Evolutionary conservation across 1,284 basidiomycete species (phyloP), one percentile per base, ranked within the genome.

Genomic region (Veloboletus limbatus): DNA sequence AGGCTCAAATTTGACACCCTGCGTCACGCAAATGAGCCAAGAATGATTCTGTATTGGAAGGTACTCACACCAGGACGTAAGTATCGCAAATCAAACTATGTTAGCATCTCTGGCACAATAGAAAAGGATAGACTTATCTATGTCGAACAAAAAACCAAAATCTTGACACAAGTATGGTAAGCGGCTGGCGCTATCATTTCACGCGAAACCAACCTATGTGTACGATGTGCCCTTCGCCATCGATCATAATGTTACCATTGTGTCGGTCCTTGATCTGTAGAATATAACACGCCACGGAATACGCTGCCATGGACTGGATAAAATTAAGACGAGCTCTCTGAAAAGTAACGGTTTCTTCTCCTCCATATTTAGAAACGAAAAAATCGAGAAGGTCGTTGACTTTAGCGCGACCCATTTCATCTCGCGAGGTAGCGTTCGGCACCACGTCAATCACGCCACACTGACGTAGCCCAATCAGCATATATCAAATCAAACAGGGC

Each of bases 211-310:
- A 52, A 91, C 90, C 92, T 54, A 98, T 85, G 63, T 99, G 96
- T 4, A 97, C 81, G 51, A 99, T 91, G 63, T 97, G 94, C 0
- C 96, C 96, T 51, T 95, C 90, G 7, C 89, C 92, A 61, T 97
- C 94, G 50, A 99, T 96, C 95, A 99, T 97, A 61, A 98, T 98
- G 66, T 99, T 99, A 17, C 96, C 96, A 62, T 98, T 98, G 69
- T 99, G 96, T 28, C 96, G 74, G 66, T 99, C 97, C 70, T 97
- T 96, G 70, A 98, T 93, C 68, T 99, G 96, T 31, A 98, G 70
- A 53, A 98, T 93, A 68, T 97, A 98, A 67, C 96, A 99, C 10
- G 93, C 92, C n/a, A 99, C 86, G 27, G 94, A 97, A 69, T 99
- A 99, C 16, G 94, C 97, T 1, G 97, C 97, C 97, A 99, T 99